A percentile compares a stretch with the other conserved stretches of the same genome.
Evolutionary conservation across 257 asterid genomes (phyloP).

Genomic region (Mentha longifolia): DNA sequence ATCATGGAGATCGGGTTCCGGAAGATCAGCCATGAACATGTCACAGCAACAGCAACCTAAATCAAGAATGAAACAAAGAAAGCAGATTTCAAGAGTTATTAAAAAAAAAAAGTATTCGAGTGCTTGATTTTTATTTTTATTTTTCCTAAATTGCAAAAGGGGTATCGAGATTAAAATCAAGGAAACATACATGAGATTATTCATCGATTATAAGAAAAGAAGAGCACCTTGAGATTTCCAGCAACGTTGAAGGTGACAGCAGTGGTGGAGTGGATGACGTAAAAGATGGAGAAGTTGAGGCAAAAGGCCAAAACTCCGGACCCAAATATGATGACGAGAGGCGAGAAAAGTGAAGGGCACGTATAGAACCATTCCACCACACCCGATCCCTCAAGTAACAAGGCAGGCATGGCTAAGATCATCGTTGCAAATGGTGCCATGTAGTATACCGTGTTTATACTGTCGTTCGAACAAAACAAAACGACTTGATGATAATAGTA

Average conservation of each 20-base stretch:
- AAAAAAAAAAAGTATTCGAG: too few relatives aligned
- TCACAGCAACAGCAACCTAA: conserved; percentile 94
- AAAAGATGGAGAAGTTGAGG: conserved; percentile 92
- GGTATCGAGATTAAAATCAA: too few relatives aligned
- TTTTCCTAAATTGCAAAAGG: too few relatives aligned
- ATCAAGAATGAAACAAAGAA: conserved; percentile 13
- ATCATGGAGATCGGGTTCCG: conserved; percentile 78
- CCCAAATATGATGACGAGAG: conserved; percentile 72
- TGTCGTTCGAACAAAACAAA: conserved; percentile 38
- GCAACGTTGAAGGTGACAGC: conserved; percentile 99
- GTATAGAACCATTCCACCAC: conserved; percentile 68
- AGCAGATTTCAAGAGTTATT: background rate
- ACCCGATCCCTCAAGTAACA: conserved; percentile 83
- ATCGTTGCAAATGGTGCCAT: conserved; percentile 97
- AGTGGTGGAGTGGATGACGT: conserved; percentile 95
- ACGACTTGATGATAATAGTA: background rate
- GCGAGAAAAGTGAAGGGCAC: conserved; percentile 58
- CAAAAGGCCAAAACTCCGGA: conserved; percentile 94
- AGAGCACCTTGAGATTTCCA: conserved; percentile 88
- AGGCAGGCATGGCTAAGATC: conserved; percentile 86
- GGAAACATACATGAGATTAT: background rate
- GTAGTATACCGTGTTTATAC: conserved; percentile 94
- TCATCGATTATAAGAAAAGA: background rate
- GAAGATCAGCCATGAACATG: conserved; percentile 92
- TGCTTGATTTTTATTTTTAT: too few relatives aligned